Conservation (phyloP, 495 filamentous ascomycete species). For the Letharia columbiana region DNA sequence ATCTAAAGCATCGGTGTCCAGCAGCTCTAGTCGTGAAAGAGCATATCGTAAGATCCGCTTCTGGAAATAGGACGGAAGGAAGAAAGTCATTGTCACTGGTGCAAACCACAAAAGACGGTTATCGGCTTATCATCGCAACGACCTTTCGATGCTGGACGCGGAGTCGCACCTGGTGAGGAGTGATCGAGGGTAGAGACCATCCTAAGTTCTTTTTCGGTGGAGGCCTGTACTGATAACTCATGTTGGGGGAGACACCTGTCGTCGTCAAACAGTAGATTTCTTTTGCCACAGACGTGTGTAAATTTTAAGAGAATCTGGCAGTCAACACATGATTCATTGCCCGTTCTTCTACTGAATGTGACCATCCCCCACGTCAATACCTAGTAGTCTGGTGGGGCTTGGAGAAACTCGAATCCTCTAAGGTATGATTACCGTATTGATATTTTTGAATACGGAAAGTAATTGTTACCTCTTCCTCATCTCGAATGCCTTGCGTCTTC, state of each 20-base stretch:
- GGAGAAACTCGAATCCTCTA: not conserved
- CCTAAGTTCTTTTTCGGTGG: not conserved
- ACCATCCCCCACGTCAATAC: not conserved
- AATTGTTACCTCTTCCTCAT: not conserved
- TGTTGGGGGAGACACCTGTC: not conserved
- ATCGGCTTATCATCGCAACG: constrained; percentile 9
- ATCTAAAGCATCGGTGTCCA: constrained; percentile 74
- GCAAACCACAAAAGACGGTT: not conserved
- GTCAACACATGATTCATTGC: not conserved
- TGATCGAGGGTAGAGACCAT: not conserved
- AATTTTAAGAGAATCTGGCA: not conserved
- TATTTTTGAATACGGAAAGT: not conserved
- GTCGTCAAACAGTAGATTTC: not conserved
- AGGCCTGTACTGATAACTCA: not conserved
- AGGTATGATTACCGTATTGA: not conserved
- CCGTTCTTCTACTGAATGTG: not conserved
- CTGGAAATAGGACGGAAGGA: constrained; percentile 69
- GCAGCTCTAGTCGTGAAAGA: constrained; percentile 65
- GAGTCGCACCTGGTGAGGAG: not conserved
- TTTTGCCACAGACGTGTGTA: not conserved
- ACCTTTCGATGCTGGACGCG: not conserved
- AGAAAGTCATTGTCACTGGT: constrained; percentile 37
- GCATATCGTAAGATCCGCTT: constrained; percentile 76
- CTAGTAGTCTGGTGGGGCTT: not conserved
- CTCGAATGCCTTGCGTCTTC: too few species aligned